A percentile compares a stretch with the other conserved stretches of the same genome.
phyloP scores from a whole-genome alignment of 352 stramenopile species.

The Phytophthora constricta region DNA sequence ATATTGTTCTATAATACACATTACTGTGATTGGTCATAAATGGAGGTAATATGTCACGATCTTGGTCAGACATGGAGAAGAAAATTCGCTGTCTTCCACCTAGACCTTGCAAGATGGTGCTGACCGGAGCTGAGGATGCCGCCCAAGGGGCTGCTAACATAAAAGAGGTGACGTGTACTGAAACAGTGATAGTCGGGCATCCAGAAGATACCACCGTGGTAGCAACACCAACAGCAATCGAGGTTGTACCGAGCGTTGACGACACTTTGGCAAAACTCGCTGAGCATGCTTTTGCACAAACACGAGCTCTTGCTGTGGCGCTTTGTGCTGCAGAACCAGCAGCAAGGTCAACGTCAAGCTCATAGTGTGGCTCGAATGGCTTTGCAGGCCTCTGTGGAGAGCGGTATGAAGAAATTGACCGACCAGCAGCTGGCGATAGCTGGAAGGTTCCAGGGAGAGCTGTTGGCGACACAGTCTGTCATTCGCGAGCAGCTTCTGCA shows the following conservation, averaged over 20 bases:
- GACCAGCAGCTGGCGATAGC: not conserved
- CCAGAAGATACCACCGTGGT: not conserved
- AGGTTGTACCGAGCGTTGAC: not conserved
- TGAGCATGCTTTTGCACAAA: not conserved
- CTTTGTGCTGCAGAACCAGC: not conserved
- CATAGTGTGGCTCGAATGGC: not conserved
- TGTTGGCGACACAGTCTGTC: not conserved
- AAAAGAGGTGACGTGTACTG: not conserved
- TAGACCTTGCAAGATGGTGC: not conserved
- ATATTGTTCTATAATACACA: not conserved
- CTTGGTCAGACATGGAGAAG: not conserved
- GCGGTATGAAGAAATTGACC: not conserved
- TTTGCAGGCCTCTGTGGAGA: not conserved
- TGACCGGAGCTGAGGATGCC: not conserved
- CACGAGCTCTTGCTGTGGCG: no score
- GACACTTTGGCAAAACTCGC: not conserved
- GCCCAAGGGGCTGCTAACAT: not conserved
- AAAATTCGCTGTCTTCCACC: not conserved
- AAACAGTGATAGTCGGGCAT: not conserved
- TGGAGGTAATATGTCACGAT: conserved; percentile 3
- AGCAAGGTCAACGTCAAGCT: not conserved
- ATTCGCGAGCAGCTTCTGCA: not conserved
- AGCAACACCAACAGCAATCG: not conserved
- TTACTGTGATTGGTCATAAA: not conserved
- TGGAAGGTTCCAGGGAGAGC: not conserved